Conservation (phyloP, 139 green algal species). For the Chlorella sp. region DNA sequence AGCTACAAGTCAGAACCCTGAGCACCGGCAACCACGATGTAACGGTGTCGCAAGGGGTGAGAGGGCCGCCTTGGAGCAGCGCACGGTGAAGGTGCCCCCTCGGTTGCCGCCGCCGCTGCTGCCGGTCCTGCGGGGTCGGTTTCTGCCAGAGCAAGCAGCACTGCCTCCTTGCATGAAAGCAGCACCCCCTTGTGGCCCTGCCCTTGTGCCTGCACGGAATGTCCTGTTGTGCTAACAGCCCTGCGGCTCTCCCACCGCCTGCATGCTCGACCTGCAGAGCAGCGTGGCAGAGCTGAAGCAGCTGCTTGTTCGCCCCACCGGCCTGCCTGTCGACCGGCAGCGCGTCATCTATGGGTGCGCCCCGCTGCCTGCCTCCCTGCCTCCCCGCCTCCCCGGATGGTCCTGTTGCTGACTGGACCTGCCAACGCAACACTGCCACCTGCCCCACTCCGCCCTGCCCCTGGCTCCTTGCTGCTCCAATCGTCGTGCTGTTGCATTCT, state of each 20-base stretch:
- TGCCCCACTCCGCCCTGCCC: neutral
- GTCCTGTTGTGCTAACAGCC: neutral
- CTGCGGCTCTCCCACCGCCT: neutral
- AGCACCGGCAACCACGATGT: constrained; percentile 21
- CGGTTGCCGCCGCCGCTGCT: neutral
- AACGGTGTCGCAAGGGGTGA: neutral
- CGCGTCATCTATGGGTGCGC: constrained; percentile 56
- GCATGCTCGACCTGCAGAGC: constrained; percentile 36
- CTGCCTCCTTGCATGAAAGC: neutral
- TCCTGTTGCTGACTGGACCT: no score
- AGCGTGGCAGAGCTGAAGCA: constrained; percentile 52
- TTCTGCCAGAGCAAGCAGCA: neutral
- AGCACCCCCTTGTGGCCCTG: neutral
- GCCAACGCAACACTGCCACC: neutral
- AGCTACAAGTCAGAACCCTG: constrained; percentile 17
- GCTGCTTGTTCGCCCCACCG: constrained; percentile 33
- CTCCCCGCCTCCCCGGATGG: no score
- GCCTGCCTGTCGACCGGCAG: constrained; percentile 51
- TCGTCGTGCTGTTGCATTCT: neutral
- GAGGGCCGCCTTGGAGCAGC: neutral
- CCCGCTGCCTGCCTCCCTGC: neutral
- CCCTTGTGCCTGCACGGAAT: neutral
- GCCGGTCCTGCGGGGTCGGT: neutral
- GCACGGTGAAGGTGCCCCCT: neutral
- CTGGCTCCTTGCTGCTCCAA: neutral